Conservation (phyloP, 164 flowering plant genomes). For the Annona cherimola region DNA sequence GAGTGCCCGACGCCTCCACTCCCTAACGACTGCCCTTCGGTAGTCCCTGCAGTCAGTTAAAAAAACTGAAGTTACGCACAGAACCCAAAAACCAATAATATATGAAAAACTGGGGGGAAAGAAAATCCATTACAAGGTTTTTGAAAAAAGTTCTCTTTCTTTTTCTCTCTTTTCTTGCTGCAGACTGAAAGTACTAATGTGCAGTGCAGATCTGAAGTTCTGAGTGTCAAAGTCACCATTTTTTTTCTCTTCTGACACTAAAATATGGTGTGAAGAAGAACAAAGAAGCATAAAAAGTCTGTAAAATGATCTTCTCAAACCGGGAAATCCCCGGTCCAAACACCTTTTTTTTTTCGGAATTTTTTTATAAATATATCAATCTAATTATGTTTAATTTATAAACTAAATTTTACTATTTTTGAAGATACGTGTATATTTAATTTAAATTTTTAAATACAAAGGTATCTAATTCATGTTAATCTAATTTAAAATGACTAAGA, state of each 20-base stretch:
- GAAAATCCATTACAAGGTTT: background rate
- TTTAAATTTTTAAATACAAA: no score
- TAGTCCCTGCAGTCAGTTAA: background rate
- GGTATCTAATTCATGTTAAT: no score
- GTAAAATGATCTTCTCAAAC: background rate
- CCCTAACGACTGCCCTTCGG: background rate
- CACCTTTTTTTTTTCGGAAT: no score
- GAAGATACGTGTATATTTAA: no score
- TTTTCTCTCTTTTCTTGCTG: no score
- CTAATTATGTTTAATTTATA: no score
- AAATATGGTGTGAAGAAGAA: background rate
- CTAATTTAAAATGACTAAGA: no score
- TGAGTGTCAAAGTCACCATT: background rate
- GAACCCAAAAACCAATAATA: no score
- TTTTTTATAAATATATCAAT: no score
- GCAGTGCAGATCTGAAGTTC: background rate
- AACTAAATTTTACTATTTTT: no score
- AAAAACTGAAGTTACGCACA: background rate
- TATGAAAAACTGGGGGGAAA: background rate
- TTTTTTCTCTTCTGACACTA: background rate
- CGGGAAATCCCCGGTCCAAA: no score
- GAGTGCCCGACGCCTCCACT: background rate
- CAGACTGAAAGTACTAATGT: background rate
- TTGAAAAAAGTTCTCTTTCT: background rate
- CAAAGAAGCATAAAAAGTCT: background rate